phyloP scores from a whole-genome alignment of 768 basidiomycete genomes.

The Podaxis rugospora region DNA sequence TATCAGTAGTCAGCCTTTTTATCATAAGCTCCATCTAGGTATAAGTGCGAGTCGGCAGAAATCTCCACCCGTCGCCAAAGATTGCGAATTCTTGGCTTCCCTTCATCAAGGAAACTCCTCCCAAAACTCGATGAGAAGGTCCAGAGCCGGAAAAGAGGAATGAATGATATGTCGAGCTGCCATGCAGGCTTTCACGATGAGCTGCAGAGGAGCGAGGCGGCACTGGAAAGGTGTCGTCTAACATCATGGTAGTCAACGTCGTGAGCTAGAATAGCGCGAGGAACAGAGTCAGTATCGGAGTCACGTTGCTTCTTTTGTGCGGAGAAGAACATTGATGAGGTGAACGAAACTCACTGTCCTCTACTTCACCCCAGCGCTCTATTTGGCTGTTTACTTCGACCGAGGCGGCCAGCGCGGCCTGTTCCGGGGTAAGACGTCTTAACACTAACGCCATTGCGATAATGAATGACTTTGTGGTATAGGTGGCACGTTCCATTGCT shows the following conservation, averaged over 20 bases:
- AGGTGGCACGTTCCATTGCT: slow-evolving; percentile 92
- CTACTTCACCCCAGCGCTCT: slow-evolving; percentile 98
- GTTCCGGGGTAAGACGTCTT: slow-evolving; percentile 70
- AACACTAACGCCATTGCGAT: slow-evolving; percentile 82
- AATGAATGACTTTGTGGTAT: slow-evolving; percentile 87
- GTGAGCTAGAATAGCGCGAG: slow-evolving; percentile 58
- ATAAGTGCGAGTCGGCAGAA: neutral
- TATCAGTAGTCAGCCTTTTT: neutral
- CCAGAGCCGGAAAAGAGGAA: neutral
- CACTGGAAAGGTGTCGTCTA: slow-evolving; percentile 69
- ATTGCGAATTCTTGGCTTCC: neutral
- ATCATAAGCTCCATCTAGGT: neutral
- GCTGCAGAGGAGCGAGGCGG: slow-evolving; percentile 22
- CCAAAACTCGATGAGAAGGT: neutral
- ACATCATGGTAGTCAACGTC: slow-evolving; percentile 98
- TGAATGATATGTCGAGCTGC: neutral
- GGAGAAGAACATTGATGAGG: slow-evolving; percentile 1
- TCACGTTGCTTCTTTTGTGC: neutral
- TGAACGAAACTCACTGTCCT: slow-evolving; percentile 77
- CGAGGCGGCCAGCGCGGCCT: slow-evolving; percentile 79
- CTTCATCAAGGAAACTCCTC: neutral
- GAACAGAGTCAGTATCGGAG: slow-evolving; percentile 5
- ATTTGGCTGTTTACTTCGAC: slow-evolving; percentile 97
- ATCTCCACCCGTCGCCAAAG: neutral
- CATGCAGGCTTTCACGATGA: neutral